phyloP scores from a whole-genome alignment of 805 yeast species.

The Kuraishia floccosa region DNA sequence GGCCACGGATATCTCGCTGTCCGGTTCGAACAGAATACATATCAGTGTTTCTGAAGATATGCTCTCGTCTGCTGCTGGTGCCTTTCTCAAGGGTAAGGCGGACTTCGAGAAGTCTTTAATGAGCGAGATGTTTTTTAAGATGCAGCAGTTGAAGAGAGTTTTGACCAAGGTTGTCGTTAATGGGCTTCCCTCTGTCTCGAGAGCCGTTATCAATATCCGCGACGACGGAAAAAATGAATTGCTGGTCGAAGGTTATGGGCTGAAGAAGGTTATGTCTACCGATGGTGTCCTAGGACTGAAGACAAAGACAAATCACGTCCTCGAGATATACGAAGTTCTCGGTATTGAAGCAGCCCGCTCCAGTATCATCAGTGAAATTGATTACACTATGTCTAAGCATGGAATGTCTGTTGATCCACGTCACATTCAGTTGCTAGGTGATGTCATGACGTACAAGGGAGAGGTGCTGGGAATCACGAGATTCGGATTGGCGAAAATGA shows the following conservation, averaged over 20 bases:
- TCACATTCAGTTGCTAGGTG: slow-evolving; percentile 94
- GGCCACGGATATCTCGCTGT: slow-evolving; percentile 56
- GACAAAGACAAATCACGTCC: slow-evolving; percentile 84
- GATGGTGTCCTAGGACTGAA: slow-evolving; percentile 89
- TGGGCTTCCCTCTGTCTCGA: slow-evolving; percentile 82
- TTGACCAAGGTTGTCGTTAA: slow-evolving; percentile 85
- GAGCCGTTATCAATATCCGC: slow-evolving; percentile 92
- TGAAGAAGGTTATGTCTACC: slow-evolving; percentile 92
- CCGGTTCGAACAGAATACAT: slow-evolving; percentile 55
- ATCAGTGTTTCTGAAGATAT: slow-evolving; percentile 43
- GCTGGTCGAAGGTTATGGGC: slow-evolving; percentile 95
- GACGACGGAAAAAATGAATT: slow-evolving; percentile 83
- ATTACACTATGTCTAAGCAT: slow-evolving; percentile 96
- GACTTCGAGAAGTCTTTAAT: slow-evolving; percentile 22
- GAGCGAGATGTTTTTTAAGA: slow-evolving; percentile 65
- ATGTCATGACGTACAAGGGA: slow-evolving; percentile 98
- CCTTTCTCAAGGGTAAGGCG: slow-evolving; percentile 16
- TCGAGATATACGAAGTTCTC: slow-evolving; percentile 79
- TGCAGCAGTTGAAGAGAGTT: slow-evolving; percentile 80
- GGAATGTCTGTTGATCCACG: slow-evolving; percentile 99
- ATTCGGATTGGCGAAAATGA: slow-evolving; percentile 96
- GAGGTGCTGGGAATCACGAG: slow-evolving; percentile 97
- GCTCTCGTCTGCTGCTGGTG: slow-evolving; percentile 18
- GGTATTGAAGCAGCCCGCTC: slow-evolving; percentile 98
- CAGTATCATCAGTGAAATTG: slow-evolving; percentile 88